Base-by-base conservation (phyloP, 2,329 filamentous ascomycete genomes). In the Nothopassalora personata region DNA sequence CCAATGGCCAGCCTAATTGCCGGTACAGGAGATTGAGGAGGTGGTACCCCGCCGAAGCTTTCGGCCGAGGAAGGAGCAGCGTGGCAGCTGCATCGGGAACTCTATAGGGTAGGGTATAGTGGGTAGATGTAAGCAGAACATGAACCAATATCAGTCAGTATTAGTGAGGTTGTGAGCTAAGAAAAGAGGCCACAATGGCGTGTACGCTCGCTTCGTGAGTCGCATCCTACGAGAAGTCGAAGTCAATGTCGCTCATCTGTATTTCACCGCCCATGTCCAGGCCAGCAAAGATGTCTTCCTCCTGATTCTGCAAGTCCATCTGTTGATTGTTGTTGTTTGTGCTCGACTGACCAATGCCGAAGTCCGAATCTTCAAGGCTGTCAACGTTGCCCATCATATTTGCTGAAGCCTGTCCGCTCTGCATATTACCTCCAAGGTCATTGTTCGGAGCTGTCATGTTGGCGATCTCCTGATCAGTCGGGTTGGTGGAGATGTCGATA, bases 281-380 rank as follows among this genome's bases (percentile, higher is more conserved):
- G 0, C 74, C 77, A 62, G 76, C 78, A 61, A 74, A 75, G 45
- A 75, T 74, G 57, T 76, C 74, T 31, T 76, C 74, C 23, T 76
- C 73, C 33, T 65, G 67, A 58, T 64, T 72, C 59, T 65, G 71
- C 69, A 59, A 60, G 46, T 58, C 60, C 23, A 56, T 72, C 66
- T 58, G 73, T 31, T 60, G 60, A 28, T 50, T 47, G 18, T 11
- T 28, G 13, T 47, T 67, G 66, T 65, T 71, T 67, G 48, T 67
- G 62, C 19, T 64, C 23, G 18, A 49, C 62, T n/a, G 52, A 34
- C 59, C 58, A 54, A 64, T 54, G n/a, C 54, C 60, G 15, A 61
- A 39, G 19, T 61, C 58, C 45, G 64, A 34, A 15, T 49, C 60
- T n/a, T 34, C 50, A 19, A 53, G 55, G 18, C n/a, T 18, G 11